Conservation (phyloP, 2,329 filamentous ascomycete species). For the Zasmidium angulare region DNA sequence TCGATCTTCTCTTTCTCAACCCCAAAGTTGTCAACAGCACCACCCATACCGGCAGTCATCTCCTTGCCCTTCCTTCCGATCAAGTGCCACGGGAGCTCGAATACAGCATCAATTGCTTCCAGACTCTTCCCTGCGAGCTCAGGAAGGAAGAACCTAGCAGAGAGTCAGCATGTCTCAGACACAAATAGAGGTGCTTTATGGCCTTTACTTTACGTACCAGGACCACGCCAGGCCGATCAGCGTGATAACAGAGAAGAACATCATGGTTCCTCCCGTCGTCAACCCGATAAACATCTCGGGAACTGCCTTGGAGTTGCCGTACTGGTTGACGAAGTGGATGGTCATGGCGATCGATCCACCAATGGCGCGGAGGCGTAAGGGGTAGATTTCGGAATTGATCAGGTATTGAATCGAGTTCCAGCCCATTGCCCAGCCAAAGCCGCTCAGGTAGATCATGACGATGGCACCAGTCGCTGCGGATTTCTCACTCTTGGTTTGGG, state of each 20-base stretch:
- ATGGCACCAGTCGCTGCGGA: constrained; percentile 66
- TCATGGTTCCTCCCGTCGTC: constrained; percentile 67
- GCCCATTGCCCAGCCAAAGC: constrained; percentile 65
- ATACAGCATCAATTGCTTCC: constrained; percentile 55
- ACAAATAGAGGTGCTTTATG: too few relatives aligned
- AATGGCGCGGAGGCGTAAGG: constrained; percentile 69
- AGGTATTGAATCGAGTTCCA: constrained; percentile 61
- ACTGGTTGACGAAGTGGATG: constrained; percentile 70
- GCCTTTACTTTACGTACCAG: too few relatives aligned
- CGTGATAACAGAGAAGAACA: constrained; percentile 71
- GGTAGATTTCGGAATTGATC: constrained; percentile 75
- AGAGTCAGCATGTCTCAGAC: too few relatives aligned
- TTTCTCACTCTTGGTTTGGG: constrained; percentile 52
- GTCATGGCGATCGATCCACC: constrained; percentile 73
- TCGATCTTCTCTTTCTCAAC: constrained; percentile 27
- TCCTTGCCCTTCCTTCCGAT: constrained; percentile 56
- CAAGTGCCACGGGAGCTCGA: constrained; percentile 70
- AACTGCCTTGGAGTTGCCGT: constrained; percentile 72
- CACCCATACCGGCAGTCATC: constrained; percentile 26
- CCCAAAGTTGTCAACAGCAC: constrained; percentile 26
- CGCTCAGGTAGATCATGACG: constrained; percentile 54
- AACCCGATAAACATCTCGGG: constrained; percentile 68
- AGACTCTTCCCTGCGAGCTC: constrained; percentile 54
- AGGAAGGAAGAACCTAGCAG: constrained; percentile 55
- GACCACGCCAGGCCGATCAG: constrained; percentile 62